Conservation (phyloP, 192 early-diverging fungal species). For the Backusella australiensis region DNA sequence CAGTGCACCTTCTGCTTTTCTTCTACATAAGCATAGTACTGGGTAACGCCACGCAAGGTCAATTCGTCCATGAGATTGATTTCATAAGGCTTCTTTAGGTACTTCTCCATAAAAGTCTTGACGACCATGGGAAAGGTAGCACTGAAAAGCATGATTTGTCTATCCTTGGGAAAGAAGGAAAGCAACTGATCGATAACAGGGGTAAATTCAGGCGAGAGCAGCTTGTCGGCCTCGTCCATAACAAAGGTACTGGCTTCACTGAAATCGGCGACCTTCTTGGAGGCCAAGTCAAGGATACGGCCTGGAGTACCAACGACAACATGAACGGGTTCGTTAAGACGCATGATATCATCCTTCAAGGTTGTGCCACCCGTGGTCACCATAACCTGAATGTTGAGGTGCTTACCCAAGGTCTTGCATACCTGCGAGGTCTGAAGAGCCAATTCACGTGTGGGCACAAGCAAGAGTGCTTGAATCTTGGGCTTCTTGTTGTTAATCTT, state of each 20-base stretch:
- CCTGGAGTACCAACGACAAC: constrained; percentile 97
- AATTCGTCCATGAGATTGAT: constrained; percentile 99
- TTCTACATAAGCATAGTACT: constrained; percentile 99
- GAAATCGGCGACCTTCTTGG: constrained; percentile 92
- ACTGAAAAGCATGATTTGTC: constrained; percentile 95
- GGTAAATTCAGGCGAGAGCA: constrained; percentile 97
- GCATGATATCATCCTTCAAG: constrained; percentile 97
- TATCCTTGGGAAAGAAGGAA: constrained; percentile 79
- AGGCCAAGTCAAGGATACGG: constrained; percentile 94
- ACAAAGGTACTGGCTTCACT: constrained; percentile 88
- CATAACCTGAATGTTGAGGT: constrained; percentile 96
- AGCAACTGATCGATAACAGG: constrained; percentile 98
- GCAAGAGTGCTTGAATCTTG: constrained; percentile 89
- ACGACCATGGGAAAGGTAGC: constrained; percentile 99
- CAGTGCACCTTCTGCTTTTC: constrained; percentile 99
- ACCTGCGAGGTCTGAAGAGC: constrained; percentile 99
- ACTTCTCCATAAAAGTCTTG: constrained; percentile 97
- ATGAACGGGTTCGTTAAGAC: constrained; percentile 91
- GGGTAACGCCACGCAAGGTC: constrained; percentile 95
- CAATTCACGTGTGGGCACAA: constrained; percentile 96
- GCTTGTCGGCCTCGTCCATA: constrained; percentile 99
- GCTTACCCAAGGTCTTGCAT: constrained; percentile 95
- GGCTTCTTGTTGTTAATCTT: constrained; percentile 85
- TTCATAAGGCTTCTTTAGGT: constrained; percentile 93
- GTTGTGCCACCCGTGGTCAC: constrained; percentile 98